A percentile compares a stretch with the other conserved stretches of the same genome.
phyloP scores from a whole-genome alignment of 192 early-diverging fungal species.

The Spizellomyces sp. region DNA sequence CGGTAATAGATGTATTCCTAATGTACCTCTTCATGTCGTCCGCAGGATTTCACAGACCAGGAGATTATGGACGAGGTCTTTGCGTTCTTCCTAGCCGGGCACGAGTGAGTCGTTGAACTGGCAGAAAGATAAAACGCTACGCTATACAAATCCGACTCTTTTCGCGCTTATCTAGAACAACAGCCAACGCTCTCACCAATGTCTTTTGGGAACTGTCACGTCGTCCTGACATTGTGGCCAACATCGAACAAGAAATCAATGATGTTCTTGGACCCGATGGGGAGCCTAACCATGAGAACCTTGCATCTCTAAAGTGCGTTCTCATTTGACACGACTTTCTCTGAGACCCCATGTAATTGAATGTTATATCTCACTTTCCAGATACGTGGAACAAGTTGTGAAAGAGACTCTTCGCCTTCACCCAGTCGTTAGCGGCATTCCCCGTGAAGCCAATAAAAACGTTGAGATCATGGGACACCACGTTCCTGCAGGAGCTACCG shows the following conservation, averaged over 20 bases:
- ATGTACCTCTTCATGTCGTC: too few species aligned
- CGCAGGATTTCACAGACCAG: conserved; percentile 27
- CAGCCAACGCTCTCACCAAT: conserved; percentile 44
- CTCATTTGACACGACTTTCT: too few species aligned
- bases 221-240: conserved; percentile 25
- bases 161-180: conserved; percentile 16
- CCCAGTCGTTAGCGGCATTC: conserved; percentile 31
- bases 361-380: too few species aligned
- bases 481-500: conserved; percentile 30
- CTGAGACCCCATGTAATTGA: too few species aligned
- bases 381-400: conserved; percentile 40
- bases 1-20: too few species aligned
- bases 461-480: conserved; percentile 35
- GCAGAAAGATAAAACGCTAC: too few species aligned
- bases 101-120: conserved; percentile 4
- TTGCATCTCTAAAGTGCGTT: conserved; percentile 21
- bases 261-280: conserved; percentile 2
- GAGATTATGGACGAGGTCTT: conserved; percentile 46
- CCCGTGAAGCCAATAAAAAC: conserved; percentile 6
- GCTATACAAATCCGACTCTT: too few species aligned
- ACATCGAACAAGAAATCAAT: conserved; percentile 26
- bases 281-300: conserved; percentile 13
- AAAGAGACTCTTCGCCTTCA: conserved; percentile 46
- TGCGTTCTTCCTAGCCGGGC: conserved; percentile 49
- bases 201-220: conserved; percentile 16